Conservation (phyloP, 2,329 filamentous ascomycete species). For the Alternaria conjuncta region DNA sequence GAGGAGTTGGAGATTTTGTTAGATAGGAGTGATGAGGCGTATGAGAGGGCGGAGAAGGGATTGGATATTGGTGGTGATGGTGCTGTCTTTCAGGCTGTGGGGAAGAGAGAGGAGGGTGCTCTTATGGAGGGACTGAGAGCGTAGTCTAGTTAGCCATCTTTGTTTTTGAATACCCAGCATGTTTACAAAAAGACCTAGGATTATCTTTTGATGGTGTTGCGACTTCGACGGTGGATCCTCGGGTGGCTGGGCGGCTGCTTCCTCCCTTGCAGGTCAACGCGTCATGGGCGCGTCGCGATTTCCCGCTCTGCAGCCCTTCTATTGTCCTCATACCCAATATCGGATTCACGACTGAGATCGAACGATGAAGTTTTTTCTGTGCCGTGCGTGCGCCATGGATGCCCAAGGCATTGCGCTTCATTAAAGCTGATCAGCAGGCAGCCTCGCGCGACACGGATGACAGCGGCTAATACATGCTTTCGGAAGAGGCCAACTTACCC, state of each 20-base stretch:
- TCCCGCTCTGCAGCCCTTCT: background rate
- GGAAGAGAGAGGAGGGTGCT: slow-evolving; percentile 69
- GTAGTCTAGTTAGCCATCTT: slow-evolving; percentile 2
- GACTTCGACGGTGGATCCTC: background rate
- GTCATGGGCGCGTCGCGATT: background rate
- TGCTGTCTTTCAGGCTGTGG: slow-evolving; percentile 73
- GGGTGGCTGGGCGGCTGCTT: background rate
- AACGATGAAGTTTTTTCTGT: background rate
- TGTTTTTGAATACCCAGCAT: background rate
- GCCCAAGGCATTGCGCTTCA: background rate
- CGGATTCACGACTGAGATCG: background rate
- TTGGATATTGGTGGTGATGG: slow-evolving; percentile 70
- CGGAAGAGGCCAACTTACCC: slow-evolving; percentile 3
- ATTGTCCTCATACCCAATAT: background rate
- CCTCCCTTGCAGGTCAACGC: background rate
- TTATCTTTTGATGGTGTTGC: background rate
- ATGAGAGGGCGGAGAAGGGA: slow-evolving; percentile 77
- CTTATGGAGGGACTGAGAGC: slow-evolving; percentile 58
- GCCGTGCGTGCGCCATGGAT: background rate
- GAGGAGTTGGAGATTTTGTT: slow-evolving; percentile 79
- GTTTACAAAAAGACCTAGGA: background rate
- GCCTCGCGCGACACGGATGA: background rate
- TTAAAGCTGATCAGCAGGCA: background rate
- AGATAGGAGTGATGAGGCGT: slow-evolving; percentile 73
- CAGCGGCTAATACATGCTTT: background rate